Evolutionary conservation across 257 asterid genomes (phyloP).

Genomic region (Fraxinus anomala): DNA sequence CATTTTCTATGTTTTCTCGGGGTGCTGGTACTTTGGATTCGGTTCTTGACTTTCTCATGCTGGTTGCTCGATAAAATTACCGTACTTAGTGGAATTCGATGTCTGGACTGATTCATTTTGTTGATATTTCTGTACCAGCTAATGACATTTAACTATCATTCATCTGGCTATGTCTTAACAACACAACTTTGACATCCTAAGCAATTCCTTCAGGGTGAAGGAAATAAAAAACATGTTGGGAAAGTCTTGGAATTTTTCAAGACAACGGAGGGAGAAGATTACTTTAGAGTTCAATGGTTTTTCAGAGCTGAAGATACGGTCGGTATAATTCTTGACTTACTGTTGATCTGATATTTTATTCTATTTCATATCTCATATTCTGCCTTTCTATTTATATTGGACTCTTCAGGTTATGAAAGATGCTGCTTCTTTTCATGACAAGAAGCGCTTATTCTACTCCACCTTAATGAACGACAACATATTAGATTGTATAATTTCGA

Average conservation of each 20-base stretch:
- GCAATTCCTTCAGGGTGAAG: conserved; percentile 93
- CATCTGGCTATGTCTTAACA: conserved; percentile 58
- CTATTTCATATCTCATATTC: conserved; percentile 9
- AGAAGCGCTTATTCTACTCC: conserved; percentile 82
- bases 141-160: conserved; percentile 46
- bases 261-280: conserved; percentile 71
- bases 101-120: conserved; percentile 25
- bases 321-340: conserved; percentile 27
- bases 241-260: conserved; percentile 81
- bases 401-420: conserved; percentile 65
- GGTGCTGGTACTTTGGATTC: background rate
- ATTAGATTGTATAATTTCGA: conserved; percentile 81
- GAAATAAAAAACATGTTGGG: conserved; percentile 65
- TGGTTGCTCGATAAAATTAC: background rate
- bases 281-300: conserved; percentile 94
- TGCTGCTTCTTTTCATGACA: conserved; percentile 60
- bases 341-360: conserved; percentile 6
- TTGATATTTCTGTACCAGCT: conserved; percentile 37
- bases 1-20: background rate
- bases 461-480: conserved; percentile 69
- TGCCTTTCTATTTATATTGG: conserved; percentile 9
- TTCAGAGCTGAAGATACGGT: conserved; percentile 93
- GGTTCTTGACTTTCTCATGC: background rate
- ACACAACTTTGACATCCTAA: conserved; percentile 68
- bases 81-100: conserved; percentile 12